phyloP scores from a whole-genome alignment of 805 yeast genomes.

The Wickerhamiella alocasiicola region DNA sequence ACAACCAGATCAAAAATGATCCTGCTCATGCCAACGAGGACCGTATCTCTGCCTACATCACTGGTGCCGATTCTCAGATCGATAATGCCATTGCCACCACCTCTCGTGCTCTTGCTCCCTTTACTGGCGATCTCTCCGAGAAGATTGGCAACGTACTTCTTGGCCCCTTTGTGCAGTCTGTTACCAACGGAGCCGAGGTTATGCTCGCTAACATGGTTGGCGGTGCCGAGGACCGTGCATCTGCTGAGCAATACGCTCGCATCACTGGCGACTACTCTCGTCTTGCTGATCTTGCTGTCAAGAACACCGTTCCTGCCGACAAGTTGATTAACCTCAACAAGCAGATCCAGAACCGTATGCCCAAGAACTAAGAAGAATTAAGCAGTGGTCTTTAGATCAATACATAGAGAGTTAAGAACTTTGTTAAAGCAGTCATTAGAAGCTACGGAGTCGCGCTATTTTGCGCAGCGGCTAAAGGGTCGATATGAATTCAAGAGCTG shows the following conservation, averaged over 20 bases:
- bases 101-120: constrained; percentile 15
- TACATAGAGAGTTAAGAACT: too few relatives aligned
- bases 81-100: constrained; percentile 23
- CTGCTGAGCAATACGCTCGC: constrained; percentile 14
- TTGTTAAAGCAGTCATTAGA: too few relatives aligned
- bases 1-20: constrained; percentile 14
- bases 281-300: constrained; percentile 14
- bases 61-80: constrained; percentile 27
- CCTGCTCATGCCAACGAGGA: constrained; percentile 14
- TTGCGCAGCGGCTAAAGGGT: too few relatives aligned
- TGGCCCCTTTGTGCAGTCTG: constrained; percentile 26
- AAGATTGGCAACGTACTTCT: constrained; percentile 17
- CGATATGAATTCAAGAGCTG: too few relatives aligned
- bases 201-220: constrained; percentile 20
- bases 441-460: too few relatives aligned
- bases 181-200: constrained; percentile 26
- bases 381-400: too few relatives aligned
- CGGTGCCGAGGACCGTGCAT: constrained; percentile 15
- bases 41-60: constrained; percentile 18
- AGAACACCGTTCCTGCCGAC: constrained; percentile 16
- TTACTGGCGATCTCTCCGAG: constrained; percentile 16
- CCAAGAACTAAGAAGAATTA: too few relatives aligned
- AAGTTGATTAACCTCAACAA: constrained; percentile 15
- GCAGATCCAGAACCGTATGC: constrained; percentile 15
- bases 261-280: constrained; percentile 19